Base-by-base conservation (phyloP, 208 protist species). In the Sergeia podlipaevii region DNA sequence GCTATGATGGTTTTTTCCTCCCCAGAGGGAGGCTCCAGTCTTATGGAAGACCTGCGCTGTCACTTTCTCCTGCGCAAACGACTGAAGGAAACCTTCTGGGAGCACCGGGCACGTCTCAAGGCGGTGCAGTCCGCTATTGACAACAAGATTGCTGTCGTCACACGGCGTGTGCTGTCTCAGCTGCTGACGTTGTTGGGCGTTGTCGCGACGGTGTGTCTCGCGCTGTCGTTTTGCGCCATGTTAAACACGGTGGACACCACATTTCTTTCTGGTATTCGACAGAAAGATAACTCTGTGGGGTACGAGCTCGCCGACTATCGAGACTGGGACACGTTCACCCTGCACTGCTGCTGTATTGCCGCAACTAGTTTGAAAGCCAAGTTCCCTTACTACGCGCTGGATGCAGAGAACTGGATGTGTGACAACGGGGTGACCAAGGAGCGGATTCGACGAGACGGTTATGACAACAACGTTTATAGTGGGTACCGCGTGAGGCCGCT, bases 401-500 rank as follows among this genome's bases (percentile, higher is more conserved):
- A 81, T 47, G 72, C 82, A 30, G 80, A 92, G 67, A 39, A 80
- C 27, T 89, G 85, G 78, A n/a, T 87, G 17, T 92, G 85, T 46
- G 70, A 58, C 17, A 77, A 87, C 18, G 78, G 85, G 8, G 56
- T 72, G 5, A 69, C 73, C 30, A 89, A 89, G 62, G 74, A 92
- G 58, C 74, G 85, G n/a, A 60, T 92, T 11, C 74, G 85, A 20
- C 64, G 78, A 0, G 77, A 85, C 36, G 61, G 37, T 15, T 71
- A 60, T 33, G 60, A 67, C 18, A 55, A 48, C 11, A 41, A 2
- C 1, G 46, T 73, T n/a, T 32, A 48, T 10, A 66, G 69, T 55
- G 85, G 80, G 7, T 89, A 85, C 44, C 26, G 34, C 4, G 69
- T 89, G 37, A 77, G 85, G 7, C 51, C 45, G 4, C 64, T 92